Evolutionary conservation across 257 asterid genomes (phyloP).

Genomic region (Marsdenia floribunda): DNA sequence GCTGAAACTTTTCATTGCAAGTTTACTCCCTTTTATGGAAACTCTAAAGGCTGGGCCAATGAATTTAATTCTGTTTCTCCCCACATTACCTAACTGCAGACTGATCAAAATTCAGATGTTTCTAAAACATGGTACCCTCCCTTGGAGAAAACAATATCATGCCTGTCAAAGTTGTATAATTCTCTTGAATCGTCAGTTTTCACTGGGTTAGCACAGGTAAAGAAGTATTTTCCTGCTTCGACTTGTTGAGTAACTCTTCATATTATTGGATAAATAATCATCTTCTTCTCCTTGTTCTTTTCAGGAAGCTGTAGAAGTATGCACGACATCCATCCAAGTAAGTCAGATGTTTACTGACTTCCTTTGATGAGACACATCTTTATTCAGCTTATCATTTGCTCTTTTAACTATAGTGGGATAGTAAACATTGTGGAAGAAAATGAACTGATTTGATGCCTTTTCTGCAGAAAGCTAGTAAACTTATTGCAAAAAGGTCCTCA

Average conservation of each 20-base stretch:
- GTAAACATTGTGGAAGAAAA: neutral
- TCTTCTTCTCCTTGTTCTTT: slow-evolving; percentile 17
- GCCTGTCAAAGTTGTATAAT: slow-evolving; percentile 85
- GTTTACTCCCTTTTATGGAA: slow-evolving; percentile 2
- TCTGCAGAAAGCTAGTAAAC: slow-evolving; percentile 93
- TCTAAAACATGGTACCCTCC: slow-evolving; percentile 92
- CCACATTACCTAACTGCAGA: slow-evolving; percentile 37
- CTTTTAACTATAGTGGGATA: neutral
- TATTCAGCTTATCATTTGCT: neutral
- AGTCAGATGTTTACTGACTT: slow-evolving; percentile 16
- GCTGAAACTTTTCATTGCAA: slow-evolving; percentile 14
- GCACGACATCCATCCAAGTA: slow-evolving; percentile 89
- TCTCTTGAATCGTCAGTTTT: slow-evolving; percentile 83
- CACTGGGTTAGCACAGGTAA: slow-evolving; percentile 97
- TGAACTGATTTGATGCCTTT: slow-evolving; percentile 10
- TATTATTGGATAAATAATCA: slow-evolving; percentile 13
- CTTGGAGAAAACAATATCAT: slow-evolving; percentile 91
- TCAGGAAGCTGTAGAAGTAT: slow-evolving; percentile 96
- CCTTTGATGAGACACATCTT: neutral
- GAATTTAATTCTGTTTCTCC: slow-evolving; percentile 15
- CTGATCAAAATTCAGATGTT: slow-evolving; percentile 61
- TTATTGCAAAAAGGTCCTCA: slow-evolving; percentile 61
- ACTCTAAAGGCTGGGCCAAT: slow-evolving; percentile 1
- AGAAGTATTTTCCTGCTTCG: slow-evolving; percentile 17
- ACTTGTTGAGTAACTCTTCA: slow-evolving; percentile 8